Percentiles rank a stretch among this genome's conserved stretches.
Evolutionary conservation across 169 alveolate species (phyloP).

Genomic region (Plasmodium gonderi): DNA sequence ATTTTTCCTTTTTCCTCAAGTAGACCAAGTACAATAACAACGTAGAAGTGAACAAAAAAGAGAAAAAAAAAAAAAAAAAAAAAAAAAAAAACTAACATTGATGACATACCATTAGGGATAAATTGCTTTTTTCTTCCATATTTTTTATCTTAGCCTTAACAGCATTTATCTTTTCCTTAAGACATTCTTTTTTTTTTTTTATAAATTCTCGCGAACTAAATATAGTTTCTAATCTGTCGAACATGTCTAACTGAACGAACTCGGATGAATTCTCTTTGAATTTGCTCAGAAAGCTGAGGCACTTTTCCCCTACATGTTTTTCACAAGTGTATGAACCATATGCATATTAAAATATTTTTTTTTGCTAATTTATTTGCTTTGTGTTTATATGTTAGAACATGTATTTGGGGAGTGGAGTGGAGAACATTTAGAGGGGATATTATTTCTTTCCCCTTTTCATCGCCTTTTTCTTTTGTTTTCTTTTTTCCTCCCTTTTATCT

Average conservation of each 20-base stretch:
- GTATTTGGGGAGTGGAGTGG: not conserved
- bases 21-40: not conserved
- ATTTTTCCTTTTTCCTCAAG: too few relatives aligned
- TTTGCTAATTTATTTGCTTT: constrained; percentile 6
- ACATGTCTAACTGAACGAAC: constrained; percentile 63
- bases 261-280: constrained; percentile 51
- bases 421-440: not conserved
- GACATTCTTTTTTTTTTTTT: constrained; percentile 50
- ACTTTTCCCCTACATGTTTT: constrained; percentile 21
- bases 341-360: not conserved
- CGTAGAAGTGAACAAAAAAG: not conserved
- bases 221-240: constrained; percentile 73
- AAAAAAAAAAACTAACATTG: not conserved
- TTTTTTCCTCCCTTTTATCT: too few relatives aligned
- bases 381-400: not conserved
- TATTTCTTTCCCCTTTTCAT: not conserved
- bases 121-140: constrained; percentile 42
- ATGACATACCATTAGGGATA: constrained; percentile 28
- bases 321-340: not conserved
- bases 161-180: constrained; percentile 46
- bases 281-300: constrained; percentile 62
- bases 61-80: not conserved
- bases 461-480: not conserved
- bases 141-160: constrained; percentile 52
- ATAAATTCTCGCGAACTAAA: constrained; percentile 61